A percentile compares a stretch with the other conserved stretches of the same genome.
Conservation (phyloP, 129 eudicot genomes). For the Smallanthus sonchifolius region DNA sequence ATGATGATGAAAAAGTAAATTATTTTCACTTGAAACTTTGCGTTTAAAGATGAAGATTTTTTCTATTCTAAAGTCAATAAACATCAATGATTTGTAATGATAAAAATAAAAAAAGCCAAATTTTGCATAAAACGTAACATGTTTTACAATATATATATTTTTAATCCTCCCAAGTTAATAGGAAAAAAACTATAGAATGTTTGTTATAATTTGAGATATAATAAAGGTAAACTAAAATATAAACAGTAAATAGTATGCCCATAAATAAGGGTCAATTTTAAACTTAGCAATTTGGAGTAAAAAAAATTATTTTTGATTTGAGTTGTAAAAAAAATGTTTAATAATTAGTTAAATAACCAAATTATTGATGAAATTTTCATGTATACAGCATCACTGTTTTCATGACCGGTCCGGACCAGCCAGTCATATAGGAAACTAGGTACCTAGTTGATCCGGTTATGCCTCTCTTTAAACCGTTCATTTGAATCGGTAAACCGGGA, state of each 20-base stretch:
- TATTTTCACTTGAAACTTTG: not conserved
- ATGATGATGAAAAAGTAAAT: not conserved
- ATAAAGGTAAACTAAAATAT: not conserved
- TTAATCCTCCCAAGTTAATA: not conserved
- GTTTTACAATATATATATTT: not conserved
- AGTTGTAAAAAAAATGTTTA: not conserved
- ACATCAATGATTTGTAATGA: slow-evolving; percentile 23
- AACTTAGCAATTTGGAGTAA: not conserved
- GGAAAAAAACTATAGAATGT: slow-evolving; percentile 8
- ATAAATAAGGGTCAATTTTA: not conserved
- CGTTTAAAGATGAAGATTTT: not conserved
- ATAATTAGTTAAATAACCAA: not conserved
- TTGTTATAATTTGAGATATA: not conserved
- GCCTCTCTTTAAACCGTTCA: too few species aligned
- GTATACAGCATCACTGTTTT: not conserved
- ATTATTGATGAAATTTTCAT: not conserved
- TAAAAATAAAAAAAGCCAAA: not conserved
- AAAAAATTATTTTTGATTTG: not conserved
- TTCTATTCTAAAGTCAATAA: not conserved
- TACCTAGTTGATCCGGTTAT: too few species aligned
- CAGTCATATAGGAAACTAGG: too few species aligned
- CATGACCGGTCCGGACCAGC: too few species aligned
- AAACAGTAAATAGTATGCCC: not conserved
- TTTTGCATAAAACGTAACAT: too few species aligned
- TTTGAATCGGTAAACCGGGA: too few species aligned